Conservation (phyloP, 2,329 filamentous ascomycete species). For the Colletotrichum australisinense region DNA sequence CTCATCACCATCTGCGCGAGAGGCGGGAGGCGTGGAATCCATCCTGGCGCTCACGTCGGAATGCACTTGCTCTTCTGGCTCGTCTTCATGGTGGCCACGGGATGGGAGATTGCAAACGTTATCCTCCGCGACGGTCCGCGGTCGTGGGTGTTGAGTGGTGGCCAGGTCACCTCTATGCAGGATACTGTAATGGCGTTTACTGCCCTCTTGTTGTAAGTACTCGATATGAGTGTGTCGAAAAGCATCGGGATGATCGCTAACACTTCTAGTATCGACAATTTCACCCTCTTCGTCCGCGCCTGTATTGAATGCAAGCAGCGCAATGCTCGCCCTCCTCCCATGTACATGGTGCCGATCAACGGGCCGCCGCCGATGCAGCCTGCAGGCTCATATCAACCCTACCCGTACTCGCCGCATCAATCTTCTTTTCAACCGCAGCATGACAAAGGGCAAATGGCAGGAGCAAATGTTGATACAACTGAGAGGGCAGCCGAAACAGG, state of each 20-base stretch:
- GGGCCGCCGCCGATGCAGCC: slow-evolving; percentile 3
- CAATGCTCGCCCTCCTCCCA: slow-evolving; percentile 38
- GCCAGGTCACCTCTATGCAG: slow-evolving; percentile 14
- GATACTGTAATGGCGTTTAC: slow-evolving; percentile 37
- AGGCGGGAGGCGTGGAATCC: slow-evolving; percentile 48
- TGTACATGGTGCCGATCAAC: slow-evolving; percentile 22
- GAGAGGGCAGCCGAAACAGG: not conserved
- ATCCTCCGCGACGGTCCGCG: slow-evolving; percentile 17
- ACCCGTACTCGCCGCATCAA: slow-evolving; percentile 3
- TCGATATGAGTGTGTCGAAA: not conserved
- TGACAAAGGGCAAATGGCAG: not conserved
- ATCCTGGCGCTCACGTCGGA: slow-evolving; percentile 57
- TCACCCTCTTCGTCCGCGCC: slow-evolving; percentile 52
- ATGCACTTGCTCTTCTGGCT: slow-evolving; percentile 56
- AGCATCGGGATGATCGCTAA: too few species aligned
- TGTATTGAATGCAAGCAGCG: slow-evolving; percentile 51
- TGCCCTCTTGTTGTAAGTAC: slow-evolving; percentile 32
- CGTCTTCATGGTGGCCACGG: slow-evolving; percentile 41
- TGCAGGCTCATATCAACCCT: slow-evolving; percentile 10
- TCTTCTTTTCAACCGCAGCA: not conserved
- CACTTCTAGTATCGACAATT: slow-evolving; percentile 42
- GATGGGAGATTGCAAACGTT: slow-evolving; percentile 37
- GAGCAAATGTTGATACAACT: not conserved
- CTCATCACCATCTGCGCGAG: slow-evolving; percentile 49
- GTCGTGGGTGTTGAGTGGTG: not conserved